Conservation (phyloP, 2,329 filamentous ascomycete species). For the Sporothrix curviconia region DNA sequence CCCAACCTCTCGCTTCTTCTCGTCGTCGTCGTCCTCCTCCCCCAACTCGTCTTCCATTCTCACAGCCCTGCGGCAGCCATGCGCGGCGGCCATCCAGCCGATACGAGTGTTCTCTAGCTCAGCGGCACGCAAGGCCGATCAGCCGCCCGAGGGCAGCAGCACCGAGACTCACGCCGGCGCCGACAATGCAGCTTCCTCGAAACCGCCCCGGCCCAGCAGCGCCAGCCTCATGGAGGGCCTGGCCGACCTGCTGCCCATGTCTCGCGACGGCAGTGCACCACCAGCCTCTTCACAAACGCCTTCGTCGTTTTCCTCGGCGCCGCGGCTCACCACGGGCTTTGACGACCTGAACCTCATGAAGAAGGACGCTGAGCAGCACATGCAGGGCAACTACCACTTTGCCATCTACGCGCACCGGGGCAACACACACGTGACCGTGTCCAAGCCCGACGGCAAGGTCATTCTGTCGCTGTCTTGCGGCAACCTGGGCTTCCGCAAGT, state of each 20-base stretch:
- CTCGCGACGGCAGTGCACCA: neutral
- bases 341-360: conserved; percentile 18
- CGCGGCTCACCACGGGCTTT: neutral
- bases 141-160: neutral
- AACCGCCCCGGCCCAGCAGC: conserved; percentile 7
- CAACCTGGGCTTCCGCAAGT: conserved; percentile 86
- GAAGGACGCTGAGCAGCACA: conserved; percentile 27
- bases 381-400: conserved; percentile 65
- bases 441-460: conserved; percentile 70
- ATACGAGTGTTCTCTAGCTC: conserved; percentile 14
- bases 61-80: conserved; percentile 6
- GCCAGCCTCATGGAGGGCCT: conserved; percentile 18
- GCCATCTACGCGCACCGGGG: conserved; percentile 84
- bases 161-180: neutral
- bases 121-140: neutral
- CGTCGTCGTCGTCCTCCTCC: neutral
- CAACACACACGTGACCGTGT: conserved; percentile 91
- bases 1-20: neutral
- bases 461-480: conserved; percentile 76
- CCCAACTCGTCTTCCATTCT: neutral
- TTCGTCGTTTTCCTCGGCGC: neutral
- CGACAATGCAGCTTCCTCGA: neutral
- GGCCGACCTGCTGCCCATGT: conserved; percentile 18
- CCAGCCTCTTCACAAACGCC: neutral
- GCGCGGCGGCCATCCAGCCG: neutral